Conservation (phyloP, 2,329 filamentous ascomycete genomes). For the Phaeosphaeriaceae sp. region DNA sequence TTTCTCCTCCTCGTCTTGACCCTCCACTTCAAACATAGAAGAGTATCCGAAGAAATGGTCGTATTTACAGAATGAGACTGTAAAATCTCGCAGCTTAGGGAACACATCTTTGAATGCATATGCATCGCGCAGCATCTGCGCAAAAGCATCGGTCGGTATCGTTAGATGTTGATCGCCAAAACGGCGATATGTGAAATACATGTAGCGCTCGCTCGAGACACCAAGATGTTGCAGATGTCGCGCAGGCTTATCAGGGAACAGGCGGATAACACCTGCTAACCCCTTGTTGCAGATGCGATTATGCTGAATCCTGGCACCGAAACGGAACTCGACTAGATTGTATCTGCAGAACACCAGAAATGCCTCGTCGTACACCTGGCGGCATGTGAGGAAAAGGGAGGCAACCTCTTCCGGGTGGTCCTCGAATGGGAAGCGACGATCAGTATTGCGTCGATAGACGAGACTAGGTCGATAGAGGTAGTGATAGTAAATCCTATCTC, state of each 20-base stretch:
- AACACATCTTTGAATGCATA: constrained; percentile 15
- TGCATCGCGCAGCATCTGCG: constrained; percentile 19
- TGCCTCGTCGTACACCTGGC: constrained; percentile 28
- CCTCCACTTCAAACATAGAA: neutral
- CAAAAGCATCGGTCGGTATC: neutral
- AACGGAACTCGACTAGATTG: constrained; percentile 18
- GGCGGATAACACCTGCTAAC: constrained; percentile 12
- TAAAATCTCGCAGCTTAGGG: constrained; percentile 17
- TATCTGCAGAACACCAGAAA: constrained; percentile 17
- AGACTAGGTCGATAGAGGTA: constrained; percentile 16
- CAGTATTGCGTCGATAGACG: constrained; percentile 6
- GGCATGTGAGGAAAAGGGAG: constrained; percentile 21
- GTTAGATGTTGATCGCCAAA: neutral
- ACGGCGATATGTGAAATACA: constrained; percentile 3
- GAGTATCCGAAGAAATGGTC: neutral
- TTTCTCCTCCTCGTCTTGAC: neutral
- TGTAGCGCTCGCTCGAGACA: neutral
- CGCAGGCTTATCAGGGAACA: constrained; percentile 21
- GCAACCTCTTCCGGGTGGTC: constrained; percentile 5
- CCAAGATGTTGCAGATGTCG: constrained; percentile 10
- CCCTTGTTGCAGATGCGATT: neutral
- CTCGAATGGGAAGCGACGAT: neutral
- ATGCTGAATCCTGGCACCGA: neutral
- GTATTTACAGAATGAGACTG: constrained; percentile 11
- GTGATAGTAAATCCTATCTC: constrained; percentile 28